Conservation (phyloP, 2,329 filamentous ascomycete species). For the Plectosphaerella sp. region DNA sequence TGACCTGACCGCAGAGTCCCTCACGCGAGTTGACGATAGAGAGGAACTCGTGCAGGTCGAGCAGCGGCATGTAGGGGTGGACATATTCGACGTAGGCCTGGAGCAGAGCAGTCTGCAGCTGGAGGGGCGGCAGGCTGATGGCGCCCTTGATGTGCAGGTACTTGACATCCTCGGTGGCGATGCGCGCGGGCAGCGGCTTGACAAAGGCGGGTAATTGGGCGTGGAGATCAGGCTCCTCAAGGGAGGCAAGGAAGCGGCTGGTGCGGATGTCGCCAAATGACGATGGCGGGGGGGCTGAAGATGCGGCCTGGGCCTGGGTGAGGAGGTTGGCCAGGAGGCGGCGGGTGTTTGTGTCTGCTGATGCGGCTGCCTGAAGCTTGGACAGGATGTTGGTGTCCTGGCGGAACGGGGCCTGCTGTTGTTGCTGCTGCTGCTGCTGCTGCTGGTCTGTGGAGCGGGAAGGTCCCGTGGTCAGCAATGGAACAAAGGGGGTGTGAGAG, state of each 20-base stretch:
- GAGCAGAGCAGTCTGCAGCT: constrained; percentile 75
- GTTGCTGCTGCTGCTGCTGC: constrained; percentile 7
- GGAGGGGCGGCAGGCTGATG: constrained; percentile 65
- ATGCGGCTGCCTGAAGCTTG: constrained; percentile 19
- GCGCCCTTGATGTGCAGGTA: constrained; percentile 84
- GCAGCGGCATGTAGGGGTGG: constrained; percentile 87
- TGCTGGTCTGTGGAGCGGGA: not conserved
- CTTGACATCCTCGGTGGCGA: constrained; percentile 75
- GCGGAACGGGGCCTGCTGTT: constrained; percentile 32
- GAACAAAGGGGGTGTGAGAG: not conserved
- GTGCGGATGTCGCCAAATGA: constrained; percentile 26
- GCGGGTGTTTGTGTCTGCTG: constrained; percentile 13
- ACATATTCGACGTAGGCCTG: constrained; percentile 84
- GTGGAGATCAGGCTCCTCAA: constrained; percentile 40
- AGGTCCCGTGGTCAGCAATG: constrained; percentile 25
- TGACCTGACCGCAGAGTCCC: constrained; percentile 67
- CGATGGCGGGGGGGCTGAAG: constrained; percentile 11
- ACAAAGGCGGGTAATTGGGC: constrained; percentile 64
- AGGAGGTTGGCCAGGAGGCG: constrained; percentile 12
- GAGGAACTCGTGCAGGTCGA: constrained; percentile 63
- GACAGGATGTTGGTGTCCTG: constrained; percentile 23
- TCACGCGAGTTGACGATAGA: constrained; percentile 60
- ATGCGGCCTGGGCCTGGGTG: constrained; percentile 20
- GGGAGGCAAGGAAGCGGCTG: constrained; percentile 39
- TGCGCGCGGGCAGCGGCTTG: constrained; percentile 71